phyloP scores from a whole-genome alignment of 2,329 filamentous ascomycete genomes.

The Venturia nashicola region DNA sequence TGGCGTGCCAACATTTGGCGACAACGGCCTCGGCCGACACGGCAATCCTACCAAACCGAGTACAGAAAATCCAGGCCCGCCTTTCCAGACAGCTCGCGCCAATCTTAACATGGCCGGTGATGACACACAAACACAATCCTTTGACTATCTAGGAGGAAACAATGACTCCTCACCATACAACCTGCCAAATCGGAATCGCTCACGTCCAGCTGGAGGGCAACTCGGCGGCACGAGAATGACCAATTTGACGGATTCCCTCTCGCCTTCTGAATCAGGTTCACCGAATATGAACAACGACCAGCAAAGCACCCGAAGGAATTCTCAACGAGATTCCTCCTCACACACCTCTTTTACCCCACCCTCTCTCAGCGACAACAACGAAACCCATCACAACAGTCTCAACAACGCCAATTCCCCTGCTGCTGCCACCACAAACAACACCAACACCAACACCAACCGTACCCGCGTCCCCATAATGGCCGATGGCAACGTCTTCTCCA shows the following conservation, averaged over 20 bases:
- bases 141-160: conserved; percentile 3
- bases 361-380: background rate
- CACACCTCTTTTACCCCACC: conserved; percentile 11
- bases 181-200: conserved; percentile 3
- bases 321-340: conserved; percentile 7
- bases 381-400: background rate
- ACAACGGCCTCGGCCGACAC: conserved; percentile 9
- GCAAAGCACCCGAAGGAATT: conserved; percentile 5
- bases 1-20: conserved; percentile 15
- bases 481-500: background rate
- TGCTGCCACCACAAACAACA: background rate
- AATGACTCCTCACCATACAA: background rate
- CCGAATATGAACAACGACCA: conserved; percentile 9
- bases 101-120: conserved; percentile 17
- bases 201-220: background rate
- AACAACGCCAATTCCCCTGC: background rate
- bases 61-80: conserved; percentile 13
- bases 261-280: conserved; percentile 16
- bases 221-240: background rate
- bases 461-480: background rate
- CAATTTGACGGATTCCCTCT: conserved; percentile 15
- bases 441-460: background rate
- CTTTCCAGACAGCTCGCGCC: conserved; percentile 16
- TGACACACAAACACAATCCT: conserved; percentile 6
- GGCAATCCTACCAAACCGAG: background rate